Conservation (phyloP, 257 asterid genomes). For the Vinca minor region DNA sequence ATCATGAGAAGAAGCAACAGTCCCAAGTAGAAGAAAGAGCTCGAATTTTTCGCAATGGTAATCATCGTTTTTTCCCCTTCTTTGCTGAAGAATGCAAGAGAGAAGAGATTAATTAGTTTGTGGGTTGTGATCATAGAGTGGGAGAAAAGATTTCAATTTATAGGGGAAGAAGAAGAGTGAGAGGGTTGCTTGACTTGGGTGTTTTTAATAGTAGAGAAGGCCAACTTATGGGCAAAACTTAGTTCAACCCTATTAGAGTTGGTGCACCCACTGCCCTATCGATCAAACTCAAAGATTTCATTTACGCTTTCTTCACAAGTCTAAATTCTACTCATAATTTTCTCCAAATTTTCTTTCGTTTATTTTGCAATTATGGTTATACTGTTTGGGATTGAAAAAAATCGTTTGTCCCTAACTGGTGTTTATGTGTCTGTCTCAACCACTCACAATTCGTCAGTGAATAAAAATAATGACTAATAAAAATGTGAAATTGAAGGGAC, state of each 20-base stretch:
- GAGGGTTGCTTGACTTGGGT: constrained; percentile 43
- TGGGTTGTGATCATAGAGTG: constrained; percentile 30
- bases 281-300: constrained; percentile 22
- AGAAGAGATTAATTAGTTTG: background rate
- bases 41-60: constrained; percentile 10
- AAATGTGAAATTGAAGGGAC: no score
- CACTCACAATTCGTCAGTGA: no score
- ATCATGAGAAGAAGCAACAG: constrained; percentile 30
- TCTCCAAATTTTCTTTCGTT: background rate
- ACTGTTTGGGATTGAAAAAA: no score
- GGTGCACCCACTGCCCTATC: constrained; percentile 65
- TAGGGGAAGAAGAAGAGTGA: constrained; percentile 28
- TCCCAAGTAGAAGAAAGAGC: constrained; percentile 23
- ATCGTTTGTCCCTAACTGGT: no score
- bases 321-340: background rate
- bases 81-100: background rate
- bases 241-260: constrained; percentile 39
- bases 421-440: no score
- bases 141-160: constrained; percentile 27
- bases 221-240: constrained; percentile 20
- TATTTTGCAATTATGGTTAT: background rate
- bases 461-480: no score
- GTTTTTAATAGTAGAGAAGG: constrained; percentile 24
- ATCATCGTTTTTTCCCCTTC: constrained; percentile 5
- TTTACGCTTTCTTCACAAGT: constrained; percentile 33